Evolutionary conservation across 441 rosid genomes (phyloP).

Genomic region (Euphorbia celastroides): DNA sequence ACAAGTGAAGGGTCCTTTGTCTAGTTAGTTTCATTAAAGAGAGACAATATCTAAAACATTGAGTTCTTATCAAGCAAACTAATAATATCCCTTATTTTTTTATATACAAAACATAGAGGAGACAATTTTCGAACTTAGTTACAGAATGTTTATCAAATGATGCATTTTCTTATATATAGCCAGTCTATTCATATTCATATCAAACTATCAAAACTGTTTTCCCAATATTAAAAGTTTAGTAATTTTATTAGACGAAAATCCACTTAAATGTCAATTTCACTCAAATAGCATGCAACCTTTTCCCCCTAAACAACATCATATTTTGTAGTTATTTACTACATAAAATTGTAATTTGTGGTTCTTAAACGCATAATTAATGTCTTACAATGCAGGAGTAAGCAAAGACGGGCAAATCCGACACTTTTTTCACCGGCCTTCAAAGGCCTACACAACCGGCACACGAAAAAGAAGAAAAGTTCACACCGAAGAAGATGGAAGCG

Average conservation of each 20-base stretch:
- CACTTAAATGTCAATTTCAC: too few relatives aligned
- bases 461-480: constrained; percentile 89
- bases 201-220: too few relatives aligned
- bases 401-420: constrained; percentile 91
- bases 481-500: constrained; percentile 71
- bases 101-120: neutral
- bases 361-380: too few relatives aligned
- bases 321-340: too few relatives aligned
- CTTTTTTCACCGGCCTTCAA: constrained; percentile 93
- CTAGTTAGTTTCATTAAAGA: neutral
- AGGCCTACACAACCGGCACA: constrained; percentile 96
- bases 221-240: too few relatives aligned
- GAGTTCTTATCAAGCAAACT: neutral
- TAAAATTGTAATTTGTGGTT: too few relatives aligned
- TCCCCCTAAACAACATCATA: too few relatives aligned
- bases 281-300: too few relatives aligned
- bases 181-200: too few relatives aligned
- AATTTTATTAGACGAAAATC: too few relatives aligned
- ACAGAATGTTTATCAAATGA: neutral
- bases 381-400: constrained; percentile 54
- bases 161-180: too few relatives aligned
- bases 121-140: neutral
- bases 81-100: too few relatives aligned
- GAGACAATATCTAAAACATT: neutral
- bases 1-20: constrained; percentile 5